These are phyloP conservation scores for Coccomyxa sp. DNA, from an alignment of 139 green algal genomes.

Conservation along the genomic window DNA sequence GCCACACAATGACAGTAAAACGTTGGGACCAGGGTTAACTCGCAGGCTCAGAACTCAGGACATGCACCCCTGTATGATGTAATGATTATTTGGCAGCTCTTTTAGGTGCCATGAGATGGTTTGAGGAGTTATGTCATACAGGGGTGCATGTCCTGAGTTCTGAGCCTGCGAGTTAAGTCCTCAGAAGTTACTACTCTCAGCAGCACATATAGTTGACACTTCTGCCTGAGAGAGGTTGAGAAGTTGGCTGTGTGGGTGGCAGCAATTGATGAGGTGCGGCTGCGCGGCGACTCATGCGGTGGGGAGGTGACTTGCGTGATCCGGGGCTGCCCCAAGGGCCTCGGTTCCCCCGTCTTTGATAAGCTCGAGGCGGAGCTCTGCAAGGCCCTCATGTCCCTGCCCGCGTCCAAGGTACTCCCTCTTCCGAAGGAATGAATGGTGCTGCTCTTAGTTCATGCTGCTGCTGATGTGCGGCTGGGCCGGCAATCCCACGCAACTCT, in stretches of 20 bases:
- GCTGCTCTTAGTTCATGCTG: not conserved
- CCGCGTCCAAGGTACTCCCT: slow-evolving; percentile 81
- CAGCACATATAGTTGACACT: too few relatives aligned
- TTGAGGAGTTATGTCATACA: not conserved
- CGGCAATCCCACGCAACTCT: too few relatives aligned
- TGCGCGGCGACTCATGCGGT: slow-evolving; percentile 88
- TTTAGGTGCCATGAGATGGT: not conserved
- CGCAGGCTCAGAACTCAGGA: not conserved
- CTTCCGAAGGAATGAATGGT: too few relatives aligned
- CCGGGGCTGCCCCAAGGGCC: slow-evolving; percentile 74
- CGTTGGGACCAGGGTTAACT: too few relatives aligned
- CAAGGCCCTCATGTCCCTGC: slow-evolving; percentile 92
- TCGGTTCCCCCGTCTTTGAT: slow-evolving; percentile 94
- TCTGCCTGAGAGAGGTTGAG: too few relatives aligned
- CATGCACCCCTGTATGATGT: not conserved
- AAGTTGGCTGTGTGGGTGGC: slow-evolving; percentile 4
- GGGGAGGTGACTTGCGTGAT: slow-evolving; percentile 98
- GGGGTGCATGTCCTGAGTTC: not conserved
- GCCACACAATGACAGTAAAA: not conserved
- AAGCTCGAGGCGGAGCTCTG: slow-evolving; percentile 98
- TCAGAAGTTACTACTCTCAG: too few relatives aligned
- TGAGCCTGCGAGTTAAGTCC: too few relatives aligned
- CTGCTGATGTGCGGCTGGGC: not conserved
- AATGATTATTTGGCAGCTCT: not conserved
- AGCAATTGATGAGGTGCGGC: slow-evolving; percentile 94